phyloP scores from a whole-genome alignment of 1,139 yeast genomes.

The Debaryomyces coudertii region DNA sequence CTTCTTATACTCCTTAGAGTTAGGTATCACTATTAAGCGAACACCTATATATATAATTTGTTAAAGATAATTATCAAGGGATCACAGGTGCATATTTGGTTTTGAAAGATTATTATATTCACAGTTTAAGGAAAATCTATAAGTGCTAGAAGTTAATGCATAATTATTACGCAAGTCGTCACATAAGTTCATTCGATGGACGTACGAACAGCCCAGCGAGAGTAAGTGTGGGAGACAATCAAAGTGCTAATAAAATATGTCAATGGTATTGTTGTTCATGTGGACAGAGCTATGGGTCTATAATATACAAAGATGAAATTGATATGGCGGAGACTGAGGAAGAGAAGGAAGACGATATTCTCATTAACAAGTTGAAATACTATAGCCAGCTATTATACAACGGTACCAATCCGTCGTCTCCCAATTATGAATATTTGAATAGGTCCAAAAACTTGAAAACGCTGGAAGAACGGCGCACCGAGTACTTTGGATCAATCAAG shows the following conservation, averaged over 20 bases:
- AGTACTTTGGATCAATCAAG: conserved; percentile 1
- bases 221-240: not conserved
- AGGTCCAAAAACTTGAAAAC: not conserved
- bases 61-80: not conserved
- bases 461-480: not conserved
- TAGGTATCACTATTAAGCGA: not conserved
- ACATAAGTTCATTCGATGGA: not conserved
- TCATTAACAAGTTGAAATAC: conserved; percentile 27
- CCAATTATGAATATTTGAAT: conserved; percentile 4
- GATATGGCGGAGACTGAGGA: conserved; percentile 1
- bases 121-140: not conserved
- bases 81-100: not conserved
- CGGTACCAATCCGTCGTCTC: conserved; percentile 17
- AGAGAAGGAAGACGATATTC: conserved; percentile 8
- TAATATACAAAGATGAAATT: conserved; percentile 30
- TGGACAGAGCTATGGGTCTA: conserved; percentile 53
- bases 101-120: not conserved
- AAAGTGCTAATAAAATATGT: conserved; percentile 37
- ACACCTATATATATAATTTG: not conserved
- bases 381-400: conserved; percentile 34
- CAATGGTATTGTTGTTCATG: conserved; percentile 60
- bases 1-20: not conserved
- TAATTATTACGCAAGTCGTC: conserved; percentile 2
- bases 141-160: conserved; percentile 2
- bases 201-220: not conserved